Conservation (phyloP, 1,139 yeast genomes). For the Kodamaea ohmeri region DNA sequence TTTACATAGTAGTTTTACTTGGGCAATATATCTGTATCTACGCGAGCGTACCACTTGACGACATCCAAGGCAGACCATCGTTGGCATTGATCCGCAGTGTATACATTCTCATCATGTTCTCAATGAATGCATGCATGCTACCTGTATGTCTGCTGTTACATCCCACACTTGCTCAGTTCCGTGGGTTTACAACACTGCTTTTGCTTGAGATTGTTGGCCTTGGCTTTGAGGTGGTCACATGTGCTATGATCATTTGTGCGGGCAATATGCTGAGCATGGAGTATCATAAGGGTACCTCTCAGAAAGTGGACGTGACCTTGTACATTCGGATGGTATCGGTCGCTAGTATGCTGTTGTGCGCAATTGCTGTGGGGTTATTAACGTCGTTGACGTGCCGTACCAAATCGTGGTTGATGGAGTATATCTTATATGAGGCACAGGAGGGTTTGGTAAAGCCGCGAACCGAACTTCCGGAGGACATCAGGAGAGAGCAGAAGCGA, state of each 20-base stretch:
- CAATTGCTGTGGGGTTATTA: constrained; percentile 12
- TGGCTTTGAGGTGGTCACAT: constrained; percentile 20
- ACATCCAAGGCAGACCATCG: constrained; percentile 9
- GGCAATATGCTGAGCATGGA: constrained; percentile 29
- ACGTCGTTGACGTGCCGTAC: constrained; percentile 4
- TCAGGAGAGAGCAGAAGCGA: constrained; percentile 7
- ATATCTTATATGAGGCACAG: constrained; percentile 2
- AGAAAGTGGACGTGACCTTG: constrained; percentile 26
- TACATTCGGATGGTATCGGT: constrained; percentile 20
- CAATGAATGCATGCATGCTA: constrained; percentile 7
- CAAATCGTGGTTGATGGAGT: constrained; percentile 5
- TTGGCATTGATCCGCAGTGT: constrained; percentile 3
- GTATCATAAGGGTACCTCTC: constrained; percentile 16
- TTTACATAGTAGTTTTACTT: constrained; percentile 7
- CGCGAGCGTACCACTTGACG: constrained; percentile 11
- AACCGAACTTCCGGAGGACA: constrained; percentile 5
- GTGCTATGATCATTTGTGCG: constrained; percentile 21
- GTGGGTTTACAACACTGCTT: constrained; percentile 22
- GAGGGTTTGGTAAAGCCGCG: constrained; percentile 3
- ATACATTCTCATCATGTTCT: constrained; percentile 7
- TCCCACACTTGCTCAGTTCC: constrained; percentile 7
- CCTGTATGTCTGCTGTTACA: constrained; percentile 9
- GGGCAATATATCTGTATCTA: constrained; percentile 9
- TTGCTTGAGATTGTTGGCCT: constrained; percentile 25
- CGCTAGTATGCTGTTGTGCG: constrained; percentile 12